phyloP scores from a whole-genome alignment of 1,139 yeast species.

The Geotrichum klebahnii region DNA sequence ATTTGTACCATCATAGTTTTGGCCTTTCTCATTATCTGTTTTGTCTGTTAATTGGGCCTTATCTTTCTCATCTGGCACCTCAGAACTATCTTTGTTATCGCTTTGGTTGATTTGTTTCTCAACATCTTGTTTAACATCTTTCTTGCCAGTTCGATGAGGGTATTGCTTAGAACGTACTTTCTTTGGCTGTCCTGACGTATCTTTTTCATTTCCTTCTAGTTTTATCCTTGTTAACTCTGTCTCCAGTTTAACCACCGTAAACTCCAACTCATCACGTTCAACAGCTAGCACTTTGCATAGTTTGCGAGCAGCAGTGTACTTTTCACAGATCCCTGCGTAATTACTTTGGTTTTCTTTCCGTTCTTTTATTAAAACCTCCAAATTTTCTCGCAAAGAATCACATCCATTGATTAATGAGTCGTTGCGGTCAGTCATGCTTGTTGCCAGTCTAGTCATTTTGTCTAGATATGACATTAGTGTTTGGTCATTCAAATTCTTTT shows the following conservation, averaged over 20 bases:
- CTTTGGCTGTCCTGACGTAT: neutral
- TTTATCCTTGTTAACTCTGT: neutral
- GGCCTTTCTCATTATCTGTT: no score
- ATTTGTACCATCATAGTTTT: no score
- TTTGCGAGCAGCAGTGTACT: constrained; percentile 6
- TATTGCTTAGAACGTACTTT: neutral
- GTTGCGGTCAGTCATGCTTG: constrained; percentile 1
- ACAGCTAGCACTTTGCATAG: neutral
- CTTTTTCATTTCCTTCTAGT: neutral
- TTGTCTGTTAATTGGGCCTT: no score
- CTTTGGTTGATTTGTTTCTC: no score
- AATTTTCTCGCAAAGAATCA: neutral
- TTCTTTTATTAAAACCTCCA: neutral
- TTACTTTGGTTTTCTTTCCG: neutral
- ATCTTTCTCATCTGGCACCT: no score
- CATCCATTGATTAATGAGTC: neutral
- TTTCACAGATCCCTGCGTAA: neutral
- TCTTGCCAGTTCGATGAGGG: neutral
- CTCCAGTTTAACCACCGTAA: constrained; percentile 15
- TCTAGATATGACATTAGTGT: neutral
- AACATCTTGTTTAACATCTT: no score
- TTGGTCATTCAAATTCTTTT: constrained; percentile 3
- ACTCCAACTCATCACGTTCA: constrained; percentile 16
- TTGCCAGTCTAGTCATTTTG: constrained; percentile 3
- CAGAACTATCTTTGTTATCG: no score